phyloP scores from a whole-genome alignment of 805 yeast genomes.

The Barnettozyma botsteinii region DNA sequence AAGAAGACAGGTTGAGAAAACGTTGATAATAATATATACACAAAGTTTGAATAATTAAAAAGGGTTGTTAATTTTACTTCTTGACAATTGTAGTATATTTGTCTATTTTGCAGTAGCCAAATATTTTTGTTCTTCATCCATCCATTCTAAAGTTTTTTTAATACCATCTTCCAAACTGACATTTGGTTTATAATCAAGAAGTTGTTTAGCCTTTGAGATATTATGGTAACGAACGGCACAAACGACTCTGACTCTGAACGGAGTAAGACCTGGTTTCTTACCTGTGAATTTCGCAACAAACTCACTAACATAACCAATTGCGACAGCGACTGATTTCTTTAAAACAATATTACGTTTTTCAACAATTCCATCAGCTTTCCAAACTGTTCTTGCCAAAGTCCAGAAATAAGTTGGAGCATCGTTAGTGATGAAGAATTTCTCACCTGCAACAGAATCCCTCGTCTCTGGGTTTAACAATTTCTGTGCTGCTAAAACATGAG shows the following conservation, averaged over 20 bases:
- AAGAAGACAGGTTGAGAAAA: not conserved
- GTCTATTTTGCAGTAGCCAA: constrained; percentile 2
- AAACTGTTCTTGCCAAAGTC: constrained; percentile 93
- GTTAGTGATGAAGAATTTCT: constrained; percentile 85
- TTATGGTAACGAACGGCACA: constrained; percentile 94
- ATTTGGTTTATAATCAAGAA: constrained; percentile 75
- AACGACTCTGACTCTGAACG: constrained; percentile 87
- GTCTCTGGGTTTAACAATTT: constrained; percentile 48
- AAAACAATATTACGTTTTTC: constrained; percentile 65
- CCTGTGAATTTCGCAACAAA: constrained; percentile 63
- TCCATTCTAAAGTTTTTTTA: constrained; percentile 74
- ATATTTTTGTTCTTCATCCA: constrained; percentile 54
- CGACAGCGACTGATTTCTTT: constrained; percentile 69
- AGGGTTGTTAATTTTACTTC: not conserved
- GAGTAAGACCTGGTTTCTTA: constrained; percentile 90
- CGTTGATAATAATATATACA: not conserved
- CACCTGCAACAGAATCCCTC: constrained; percentile 61
- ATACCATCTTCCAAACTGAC: constrained; percentile 80
- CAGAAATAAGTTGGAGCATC: constrained; percentile 95
- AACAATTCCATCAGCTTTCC: constrained; percentile 93
- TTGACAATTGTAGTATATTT: no score
- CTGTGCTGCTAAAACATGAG: constrained; percentile 90
- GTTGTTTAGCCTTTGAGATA: constrained; percentile 74
- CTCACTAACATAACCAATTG: constrained; percentile 76
- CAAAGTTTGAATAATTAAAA: not conserved